Conservation (phyloP, 148 eudicot genomes). For the Salicornia ramosissima region DNA sequence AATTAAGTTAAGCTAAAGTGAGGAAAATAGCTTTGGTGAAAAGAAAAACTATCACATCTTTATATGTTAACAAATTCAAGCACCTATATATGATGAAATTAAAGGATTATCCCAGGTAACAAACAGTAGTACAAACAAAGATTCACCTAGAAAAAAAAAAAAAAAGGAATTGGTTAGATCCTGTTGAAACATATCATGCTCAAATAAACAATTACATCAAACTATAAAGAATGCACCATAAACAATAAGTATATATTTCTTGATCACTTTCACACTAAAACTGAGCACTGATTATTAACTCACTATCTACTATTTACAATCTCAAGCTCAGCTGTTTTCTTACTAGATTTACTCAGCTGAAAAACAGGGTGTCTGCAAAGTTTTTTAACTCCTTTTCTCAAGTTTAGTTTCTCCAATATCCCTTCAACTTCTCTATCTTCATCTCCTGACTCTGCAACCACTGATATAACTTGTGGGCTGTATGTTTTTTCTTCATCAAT, state of each 20-base stretch:
- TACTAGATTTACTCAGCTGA: constrained; percentile 51
- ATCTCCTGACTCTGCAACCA: constrained; percentile 20
- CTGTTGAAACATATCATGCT: background rate
- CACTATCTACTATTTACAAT: constrained; percentile 39
- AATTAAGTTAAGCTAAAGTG: too few relatives aligned
- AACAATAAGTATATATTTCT: background rate
- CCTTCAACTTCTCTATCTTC: constrained; percentile 44
- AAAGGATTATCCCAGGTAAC: background rate
- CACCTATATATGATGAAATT: background rate
- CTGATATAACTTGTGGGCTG: constrained; percentile 22
- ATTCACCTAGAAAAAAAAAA: too few relatives aligned
- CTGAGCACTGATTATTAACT: background rate
- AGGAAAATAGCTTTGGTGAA: too few relatives aligned
- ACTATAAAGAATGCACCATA: background rate
- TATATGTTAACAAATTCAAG: background rate
- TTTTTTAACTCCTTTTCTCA: constrained; percentile 59
- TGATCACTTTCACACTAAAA: background rate
- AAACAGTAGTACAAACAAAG: background rate
- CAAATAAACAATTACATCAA: background rate
- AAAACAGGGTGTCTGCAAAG: constrained; percentile 69
- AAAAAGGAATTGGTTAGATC: background rate
- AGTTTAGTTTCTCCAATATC: constrained; percentile 43
- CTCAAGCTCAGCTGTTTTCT: constrained; percentile 40
- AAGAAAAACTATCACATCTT: too few relatives aligned
- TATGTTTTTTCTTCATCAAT: constrained; percentile 21